Evolutionary conservation across 1,284 basidiomycete species (phyloP), one percentile per base, ranked within the genome.

Genomic region (Trichosporon ovoides): DNA sequence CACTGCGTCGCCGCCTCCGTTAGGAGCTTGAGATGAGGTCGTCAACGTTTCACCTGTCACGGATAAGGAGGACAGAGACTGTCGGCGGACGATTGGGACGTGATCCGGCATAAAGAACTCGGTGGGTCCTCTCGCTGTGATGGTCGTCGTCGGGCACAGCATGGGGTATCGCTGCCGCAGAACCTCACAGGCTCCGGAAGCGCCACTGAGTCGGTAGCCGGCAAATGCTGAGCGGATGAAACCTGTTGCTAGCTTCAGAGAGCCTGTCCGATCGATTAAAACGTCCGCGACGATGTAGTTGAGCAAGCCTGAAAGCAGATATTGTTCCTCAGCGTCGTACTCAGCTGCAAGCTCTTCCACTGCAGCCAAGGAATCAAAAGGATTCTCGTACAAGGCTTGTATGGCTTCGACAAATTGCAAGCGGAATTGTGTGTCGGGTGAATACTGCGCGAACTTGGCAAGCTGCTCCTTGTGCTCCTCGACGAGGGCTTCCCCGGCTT

Each of bases 241-340:
- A 2, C 67, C 67, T 0, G 56, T 53, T 0, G 53, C 55, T 3
- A 68, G 52, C 46, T 55, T 59, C 11, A 52, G 3, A 12, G 58
- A 64, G 12, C 57, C 54, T 1, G 63, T 68, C 7, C 24, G 24
- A 11, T 53, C 38, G 35, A 61, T 24, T 11, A 71, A 38, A 1
- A 49, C 40, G 16, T 58, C 52, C 2, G 62, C 67, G 5, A 60
- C 50, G 55, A 40, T 56, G 48, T 53, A 61, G 52, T 62, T 67
- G 38, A 69, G 53, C n/a, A 68, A 24, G 13, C 66, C 66, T 37
- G 60, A 53, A 35, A 59, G 68, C 37, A 52, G 48, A 5, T 56
- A 40, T 19, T 68, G 58, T 9, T 60, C 53, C 2, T 53, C 52
- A 10, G 31, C 24, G 36, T 60, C 57, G 19, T 68, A 40, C 12